phyloP scores from a whole-genome alignment of 1,139 yeast species.

The Magnusiomyces sp. region DNA sequence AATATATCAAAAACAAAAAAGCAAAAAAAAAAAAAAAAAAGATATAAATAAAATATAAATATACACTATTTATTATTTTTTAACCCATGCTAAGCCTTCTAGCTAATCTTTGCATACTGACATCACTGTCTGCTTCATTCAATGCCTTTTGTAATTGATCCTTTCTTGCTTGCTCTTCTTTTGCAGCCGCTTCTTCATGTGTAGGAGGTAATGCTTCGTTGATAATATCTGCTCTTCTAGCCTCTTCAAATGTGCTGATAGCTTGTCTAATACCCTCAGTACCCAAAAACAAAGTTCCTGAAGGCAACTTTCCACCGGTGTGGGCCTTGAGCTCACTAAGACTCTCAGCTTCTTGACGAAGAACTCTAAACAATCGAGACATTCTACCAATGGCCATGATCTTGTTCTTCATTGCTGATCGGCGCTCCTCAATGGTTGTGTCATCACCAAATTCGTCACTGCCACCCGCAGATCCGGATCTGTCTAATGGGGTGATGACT shows the following conservation, averaged over 20 bases:
- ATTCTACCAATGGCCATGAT: slow-evolving; percentile 91
- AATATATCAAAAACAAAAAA: slow-evolving; percentile 11
- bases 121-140: slow-evolving; percentile 34
- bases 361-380: slow-evolving; percentile 83
- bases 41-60: slow-evolving; percentile 14
- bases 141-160: slow-evolving; percentile 40
- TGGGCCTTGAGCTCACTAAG: slow-evolving; percentile 71
- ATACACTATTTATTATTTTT: slow-evolving; percentile 2
- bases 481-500: neutral
- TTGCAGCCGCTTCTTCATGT: slow-evolving; percentile 44
- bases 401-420: slow-evolving; percentile 71
- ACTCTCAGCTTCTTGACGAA: slow-evolving; percentile 83
- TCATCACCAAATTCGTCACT: slow-evolving; percentile 3
- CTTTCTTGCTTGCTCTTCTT: slow-evolving; percentile 39
- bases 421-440: slow-evolving; percentile 33
- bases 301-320: slow-evolving; percentile 67
- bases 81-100: slow-evolving; percentile 24
- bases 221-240: slow-evolving; percentile 66
- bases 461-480: neutral
- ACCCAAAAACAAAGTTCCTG: slow-evolving; percentile 81
- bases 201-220: slow-evolving; percentile 92
- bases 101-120: slow-evolving; percentile 29
- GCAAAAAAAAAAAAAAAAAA: slow-evolving; percentile 11
- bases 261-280: slow-evolving; percentile 69
- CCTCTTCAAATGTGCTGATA: slow-evolving; percentile 73